Evolutionary conservation across 2,329 filamentous ascomycete species (phyloP).

Genomic region (Tolypocladium paradoxum): DNA sequence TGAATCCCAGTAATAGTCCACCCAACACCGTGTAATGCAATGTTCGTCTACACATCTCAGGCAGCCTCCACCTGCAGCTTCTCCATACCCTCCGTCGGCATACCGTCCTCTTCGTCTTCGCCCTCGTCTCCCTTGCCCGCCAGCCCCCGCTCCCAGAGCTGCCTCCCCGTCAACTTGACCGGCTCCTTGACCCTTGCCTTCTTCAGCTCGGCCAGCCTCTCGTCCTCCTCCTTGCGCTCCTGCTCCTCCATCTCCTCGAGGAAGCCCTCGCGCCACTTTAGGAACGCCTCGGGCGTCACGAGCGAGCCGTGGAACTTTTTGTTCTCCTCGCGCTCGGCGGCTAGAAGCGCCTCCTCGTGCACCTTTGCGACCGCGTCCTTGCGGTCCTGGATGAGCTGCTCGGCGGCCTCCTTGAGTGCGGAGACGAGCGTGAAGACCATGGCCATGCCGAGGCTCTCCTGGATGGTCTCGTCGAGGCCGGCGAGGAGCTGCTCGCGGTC

Average conservation of each 20-base stretch:
- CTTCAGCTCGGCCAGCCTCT: conserved; percentile 72
- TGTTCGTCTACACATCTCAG: conserved; percentile 3
- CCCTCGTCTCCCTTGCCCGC: conserved; percentile 56
- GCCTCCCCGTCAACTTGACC: conserved; percentile 58
- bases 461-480: conserved; percentile 61
- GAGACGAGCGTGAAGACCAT: conserved; percentile 93
- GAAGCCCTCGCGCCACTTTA: conserved; percentile 73
- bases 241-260: conserved; percentile 69
- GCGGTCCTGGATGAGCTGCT: conserved; percentile 68
- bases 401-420: conserved; percentile 81
- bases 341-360: conserved; percentile 42
- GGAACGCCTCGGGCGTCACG: conserved; percentile 79
- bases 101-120: conserved; percentile 54
- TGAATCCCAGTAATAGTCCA: neutral
- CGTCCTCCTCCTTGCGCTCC: conserved; percentile 57
- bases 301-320: conserved; percentile 87
- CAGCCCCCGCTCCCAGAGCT: conserved; percentile 69
- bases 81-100: conserved; percentile 50
- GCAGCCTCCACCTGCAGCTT: conserved; percentile 59
- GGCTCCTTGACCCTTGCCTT: conserved; percentile 67
- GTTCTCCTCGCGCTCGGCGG: conserved; percentile 82
- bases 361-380: conserved; percentile 51
- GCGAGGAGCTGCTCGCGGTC: conserved; percentile 69
- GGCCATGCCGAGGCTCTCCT: conserved; percentile 92
- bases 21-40: neutral